phyloP scores from a whole-genome alignment of 2,329 filamentous ascomycete genomes.

The Hirsutella thompsonii region DNA sequence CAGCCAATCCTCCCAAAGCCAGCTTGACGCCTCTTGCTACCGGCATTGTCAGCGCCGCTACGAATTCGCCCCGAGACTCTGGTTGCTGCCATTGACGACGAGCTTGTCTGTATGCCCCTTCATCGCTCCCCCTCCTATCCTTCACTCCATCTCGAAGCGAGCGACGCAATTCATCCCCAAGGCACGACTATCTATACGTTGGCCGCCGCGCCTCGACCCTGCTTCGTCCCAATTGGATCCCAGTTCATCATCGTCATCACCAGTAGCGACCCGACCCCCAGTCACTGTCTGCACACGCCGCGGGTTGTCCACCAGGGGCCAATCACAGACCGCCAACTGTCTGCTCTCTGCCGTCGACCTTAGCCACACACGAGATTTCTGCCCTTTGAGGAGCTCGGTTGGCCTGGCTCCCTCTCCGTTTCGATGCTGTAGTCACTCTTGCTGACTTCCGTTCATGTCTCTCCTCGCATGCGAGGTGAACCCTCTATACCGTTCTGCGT shows the following conservation, averaged over 20 bases:
- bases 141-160: background rate
- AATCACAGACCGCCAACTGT: conserved; percentile 23
- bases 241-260: background rate
- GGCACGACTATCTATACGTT: too few relatives aligned
- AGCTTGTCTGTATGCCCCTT: background rate
- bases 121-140: background rate
- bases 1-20: too few relatives aligned
- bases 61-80: too few relatives aligned
- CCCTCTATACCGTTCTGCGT: background rate
- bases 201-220: too few relatives aligned
- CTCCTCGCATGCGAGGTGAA: background rate
- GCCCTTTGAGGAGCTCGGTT: too few relatives aligned
- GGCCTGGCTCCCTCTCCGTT: background rate
- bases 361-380: background rate
- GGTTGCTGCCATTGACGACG: too few relatives aligned
- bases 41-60: too few relatives aligned
- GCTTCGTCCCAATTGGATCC: too few relatives aligned
- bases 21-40: too few relatives aligned
- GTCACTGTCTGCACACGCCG: conserved; percentile 7
- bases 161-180: too few relatives aligned
- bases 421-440: background rate
- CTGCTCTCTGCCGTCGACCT: conserved; percentile 7
- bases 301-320: conserved; percentile 9
- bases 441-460: background rate
- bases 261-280: background rate